Conservation (phyloP, 345 rosid species). For the Eutrema yunnanense region DNA sequence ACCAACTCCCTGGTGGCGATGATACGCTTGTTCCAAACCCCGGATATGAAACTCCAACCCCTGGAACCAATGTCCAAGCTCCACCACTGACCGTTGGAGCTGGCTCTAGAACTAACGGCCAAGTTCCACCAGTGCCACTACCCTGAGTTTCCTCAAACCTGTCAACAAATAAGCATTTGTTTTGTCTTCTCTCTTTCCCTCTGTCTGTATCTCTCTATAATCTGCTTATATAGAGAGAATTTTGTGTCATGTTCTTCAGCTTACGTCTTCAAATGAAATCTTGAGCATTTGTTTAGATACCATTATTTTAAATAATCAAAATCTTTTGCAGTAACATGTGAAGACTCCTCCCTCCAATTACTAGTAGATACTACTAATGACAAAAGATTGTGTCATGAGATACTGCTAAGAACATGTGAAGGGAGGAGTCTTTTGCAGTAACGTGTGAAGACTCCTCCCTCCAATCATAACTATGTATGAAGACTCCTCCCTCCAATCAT, state of each 20-base stretch:
- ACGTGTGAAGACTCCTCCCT: neutral
- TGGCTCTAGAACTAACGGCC: too few relatives aligned
- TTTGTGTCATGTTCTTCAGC: conserved; percentile 12
- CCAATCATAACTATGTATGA: neutral
- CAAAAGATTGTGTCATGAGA: neutral
- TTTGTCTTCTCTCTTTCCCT: neutral
- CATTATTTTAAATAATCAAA: neutral
- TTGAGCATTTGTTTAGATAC: neutral
- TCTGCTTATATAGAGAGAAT: conserved; percentile 7
- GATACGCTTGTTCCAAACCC: conserved; percentile 62
- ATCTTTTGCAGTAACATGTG: neutral
- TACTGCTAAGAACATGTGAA: too few relatives aligned
- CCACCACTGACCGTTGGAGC: too few relatives aligned
- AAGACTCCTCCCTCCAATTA: too few relatives aligned
- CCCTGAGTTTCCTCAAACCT: conserved; percentile 31
- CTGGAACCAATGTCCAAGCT: conserved; percentile 26
- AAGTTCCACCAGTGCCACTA: conserved; percentile 29
- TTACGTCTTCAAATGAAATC: conserved; percentile 2
- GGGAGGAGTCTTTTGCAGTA: neutral
- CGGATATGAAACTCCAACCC: conserved; percentile 52
- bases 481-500: neutral
- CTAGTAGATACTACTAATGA: neutral
- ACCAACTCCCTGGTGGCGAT: conserved; percentile 55
- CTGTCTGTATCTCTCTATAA: neutral
- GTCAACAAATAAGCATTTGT: conserved; percentile 23